Conservation (phyloP, 805 yeast species). For the Ogataea allantospora region DNA sequence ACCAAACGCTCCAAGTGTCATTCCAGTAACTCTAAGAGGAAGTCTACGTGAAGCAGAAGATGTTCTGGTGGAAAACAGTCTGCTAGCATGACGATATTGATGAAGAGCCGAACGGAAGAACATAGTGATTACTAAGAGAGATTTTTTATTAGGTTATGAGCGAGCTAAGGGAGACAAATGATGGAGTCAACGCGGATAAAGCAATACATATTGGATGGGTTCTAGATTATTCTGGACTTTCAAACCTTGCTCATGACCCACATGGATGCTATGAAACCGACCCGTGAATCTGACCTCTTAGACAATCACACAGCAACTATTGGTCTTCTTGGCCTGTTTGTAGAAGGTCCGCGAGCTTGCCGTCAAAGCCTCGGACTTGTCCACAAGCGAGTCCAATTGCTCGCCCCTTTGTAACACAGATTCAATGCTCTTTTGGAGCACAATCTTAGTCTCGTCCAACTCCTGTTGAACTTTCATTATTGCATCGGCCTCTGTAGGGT, state of each 20-base stretch:
- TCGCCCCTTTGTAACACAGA: slow-evolving; percentile 94
- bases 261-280: too few species aligned
- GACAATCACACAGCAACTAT: slow-evolving; percentile 82
- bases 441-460: slow-evolving; percentile 95
- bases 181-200: neutral
- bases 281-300: slow-evolving; percentile 29
- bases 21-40: slow-evolving; percentile 1
- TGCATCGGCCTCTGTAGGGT: slow-evolving; percentile 95
- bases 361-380: slow-evolving; percentile 90
- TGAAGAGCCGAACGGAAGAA: slow-evolving; percentile 5
- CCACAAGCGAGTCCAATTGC: slow-evolving; percentile 88
- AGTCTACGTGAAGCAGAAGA: neutral
- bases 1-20: slow-evolving; percentile 6
- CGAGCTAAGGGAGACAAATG: neutral
- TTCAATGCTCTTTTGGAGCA: slow-evolving; percentile 93
- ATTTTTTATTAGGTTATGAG: slow-evolving; percentile 10
- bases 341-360: slow-evolving; percentile 90
- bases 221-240: too few species aligned
- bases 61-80: slow-evolving; percentile 1
- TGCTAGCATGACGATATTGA: slow-evolving; percentile 2
- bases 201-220: neutral
- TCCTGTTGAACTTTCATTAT: slow-evolving; percentile 97
- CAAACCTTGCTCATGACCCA: too few species aligned
- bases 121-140: slow-evolving; percentile 4
- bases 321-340: slow-evolving; percentile 94